These are phyloP conservation scores for Arthroderma sp. DNA, from an alignment of 2,329 filamentous ascomycete genomes.

Conservation along the genomic window DNA sequence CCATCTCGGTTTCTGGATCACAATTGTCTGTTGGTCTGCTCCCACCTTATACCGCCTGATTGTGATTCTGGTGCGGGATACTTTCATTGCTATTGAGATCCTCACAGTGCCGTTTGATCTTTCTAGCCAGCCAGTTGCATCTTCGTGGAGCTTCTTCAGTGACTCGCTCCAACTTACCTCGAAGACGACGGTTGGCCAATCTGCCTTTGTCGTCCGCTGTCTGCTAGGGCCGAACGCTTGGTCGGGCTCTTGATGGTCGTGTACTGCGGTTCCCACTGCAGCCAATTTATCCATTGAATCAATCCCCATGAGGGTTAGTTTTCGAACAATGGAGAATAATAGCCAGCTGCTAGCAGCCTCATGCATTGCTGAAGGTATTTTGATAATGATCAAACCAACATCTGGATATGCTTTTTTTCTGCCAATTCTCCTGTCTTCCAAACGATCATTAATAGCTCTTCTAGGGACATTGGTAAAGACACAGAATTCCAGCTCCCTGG, in stretches of 20 bases:
- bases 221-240: neutral
- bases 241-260: conserved; percentile 5
- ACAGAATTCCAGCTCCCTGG: neutral
- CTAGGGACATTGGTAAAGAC: neutral
- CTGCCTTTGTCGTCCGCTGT: neutral
- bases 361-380: neutral
- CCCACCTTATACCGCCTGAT: neutral
- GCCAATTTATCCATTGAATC: neutral
- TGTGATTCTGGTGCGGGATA: neutral
- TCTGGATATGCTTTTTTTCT: neutral
- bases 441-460: neutral
- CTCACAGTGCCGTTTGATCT: conserved; percentile 1
- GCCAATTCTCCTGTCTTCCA: neutral
- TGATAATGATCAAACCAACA: neutral
- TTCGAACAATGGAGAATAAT: neutral
- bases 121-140: neutral
- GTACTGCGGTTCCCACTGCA: neutral
- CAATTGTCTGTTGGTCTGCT: too few species aligned
- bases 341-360: neutral
- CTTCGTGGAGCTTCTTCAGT: neutral
- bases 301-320: neutral
- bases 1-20: too few species aligned
- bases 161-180: neutral
- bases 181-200: conserved; percentile 5
- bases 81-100: conserved; percentile 2